phyloP scores from a whole-genome alignment of 768 basidiomycete species.

The Wakefieldia striispora region DNA sequence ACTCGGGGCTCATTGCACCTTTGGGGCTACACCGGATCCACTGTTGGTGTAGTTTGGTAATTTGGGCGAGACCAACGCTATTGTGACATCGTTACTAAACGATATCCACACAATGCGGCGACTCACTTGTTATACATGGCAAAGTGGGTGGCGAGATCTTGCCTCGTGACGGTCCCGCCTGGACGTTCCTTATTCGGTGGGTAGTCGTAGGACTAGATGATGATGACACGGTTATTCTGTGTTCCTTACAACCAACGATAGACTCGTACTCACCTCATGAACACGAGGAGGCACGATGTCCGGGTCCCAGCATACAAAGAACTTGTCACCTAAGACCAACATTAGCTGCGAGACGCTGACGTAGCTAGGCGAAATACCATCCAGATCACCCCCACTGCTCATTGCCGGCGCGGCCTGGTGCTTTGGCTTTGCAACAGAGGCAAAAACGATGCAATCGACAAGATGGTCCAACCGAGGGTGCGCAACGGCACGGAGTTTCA shows the following conservation, averaged over 20 bases:
- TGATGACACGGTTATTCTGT: not conserved
- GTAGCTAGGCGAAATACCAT: slow-evolving; percentile 35
- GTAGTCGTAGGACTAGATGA: slow-evolving; percentile 65
- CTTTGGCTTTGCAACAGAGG: slow-evolving; percentile 53
- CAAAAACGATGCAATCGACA: slow-evolving; percentile 67
- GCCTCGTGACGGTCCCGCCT: slow-evolving; percentile 46
- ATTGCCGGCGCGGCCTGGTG: slow-evolving; percentile 64
- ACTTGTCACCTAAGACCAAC: slow-evolving; percentile 52
- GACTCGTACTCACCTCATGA: slow-evolving; percentile 42
- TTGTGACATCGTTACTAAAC: not conserved
- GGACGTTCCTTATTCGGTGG: slow-evolving; percentile 58
- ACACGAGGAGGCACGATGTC: slow-evolving; percentile 57
- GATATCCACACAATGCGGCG: not conserved
- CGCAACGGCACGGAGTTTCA: slow-evolving; percentile 61
- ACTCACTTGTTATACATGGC: slow-evolving; percentile 61
- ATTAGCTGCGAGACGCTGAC: not conserved
- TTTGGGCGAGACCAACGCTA: slow-evolving; percentile 57
- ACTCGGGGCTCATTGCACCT: slow-evolving; percentile 61
- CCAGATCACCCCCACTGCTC: slow-evolving; percentile 68
- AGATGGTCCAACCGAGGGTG: slow-evolving; percentile 51
- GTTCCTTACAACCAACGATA: not conserved
- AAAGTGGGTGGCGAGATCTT: slow-evolving; percentile 64
- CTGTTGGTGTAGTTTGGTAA: slow-evolving; percentile 55
- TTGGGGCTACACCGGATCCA: slow-evolving; percentile 55
- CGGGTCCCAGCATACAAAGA: slow-evolving; percentile 68